Evolutionary conservation across 768 basidiomycete genomes (phyloP).

Genomic region (Kwoniella sp.): DNA sequence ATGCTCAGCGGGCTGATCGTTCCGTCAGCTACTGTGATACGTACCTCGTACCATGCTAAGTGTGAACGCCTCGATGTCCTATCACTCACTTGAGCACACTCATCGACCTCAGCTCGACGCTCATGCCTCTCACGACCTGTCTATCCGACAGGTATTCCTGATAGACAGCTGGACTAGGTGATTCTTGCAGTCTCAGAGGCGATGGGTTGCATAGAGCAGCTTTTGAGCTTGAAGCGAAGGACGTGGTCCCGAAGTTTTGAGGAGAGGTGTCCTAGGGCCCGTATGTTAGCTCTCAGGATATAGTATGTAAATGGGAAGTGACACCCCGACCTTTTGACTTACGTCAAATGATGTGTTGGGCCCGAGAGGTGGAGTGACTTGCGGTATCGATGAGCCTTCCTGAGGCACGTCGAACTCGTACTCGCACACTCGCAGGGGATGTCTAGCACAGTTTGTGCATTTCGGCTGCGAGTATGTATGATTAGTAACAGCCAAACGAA

Average conservation of each 20-base stretch:
- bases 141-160: not conserved
- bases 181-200: not conserved
- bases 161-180: not conserved
- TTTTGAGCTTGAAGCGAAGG: conserved; percentile 6
- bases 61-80: no score
- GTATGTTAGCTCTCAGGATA: not conserved
- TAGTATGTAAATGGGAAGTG: no score
- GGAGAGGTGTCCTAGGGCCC: not conserved
- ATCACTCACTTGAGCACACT: not conserved
- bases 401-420: conserved; percentile 7
- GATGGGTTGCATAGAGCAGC: not conserved
- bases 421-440: conserved; percentile 8
- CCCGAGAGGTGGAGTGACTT: not conserved
- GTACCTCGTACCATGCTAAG: no score
- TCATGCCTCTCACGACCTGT: conserved; percentile 7
- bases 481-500: not conserved
- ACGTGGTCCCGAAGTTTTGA: not conserved
- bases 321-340: not conserved
- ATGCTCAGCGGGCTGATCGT: not conserved
- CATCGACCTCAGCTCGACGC: not conserved
- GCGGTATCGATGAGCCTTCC: not conserved
- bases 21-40: not conserved
- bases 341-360: not conserved
- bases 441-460: conserved; percentile 10
- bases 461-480: not conserved